A percentile compares a stretch with the other conserved stretches of the same genome.
These are phyloP conservation scores for Leptographium lundbergii DNA, from an alignment of 2,329 filamentous ascomycete genomes.

Conservation along the genomic window DNA sequence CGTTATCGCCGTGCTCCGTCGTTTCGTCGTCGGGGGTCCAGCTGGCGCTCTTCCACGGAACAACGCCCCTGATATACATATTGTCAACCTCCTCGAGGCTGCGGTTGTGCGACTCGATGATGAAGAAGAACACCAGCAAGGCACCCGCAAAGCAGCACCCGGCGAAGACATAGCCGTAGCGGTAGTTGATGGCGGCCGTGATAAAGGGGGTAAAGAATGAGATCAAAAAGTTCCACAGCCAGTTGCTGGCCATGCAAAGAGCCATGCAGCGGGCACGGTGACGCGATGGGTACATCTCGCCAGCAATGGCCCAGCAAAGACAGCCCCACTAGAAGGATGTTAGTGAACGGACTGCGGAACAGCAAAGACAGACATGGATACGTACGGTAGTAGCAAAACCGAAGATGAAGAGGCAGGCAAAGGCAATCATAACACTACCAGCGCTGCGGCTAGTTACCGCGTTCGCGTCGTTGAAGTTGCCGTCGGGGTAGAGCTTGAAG, in stretches of 20 bases:
- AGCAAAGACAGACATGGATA: background rate
- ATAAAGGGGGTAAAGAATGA: slow-evolving; percentile 3
- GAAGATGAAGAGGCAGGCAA: slow-evolving; percentile 54
- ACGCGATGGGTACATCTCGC: slow-evolving; percentile 51
- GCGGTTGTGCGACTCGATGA: slow-evolving; percentile 82
- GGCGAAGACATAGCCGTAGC: slow-evolving; percentile 63
- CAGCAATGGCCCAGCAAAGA: slow-evolving; percentile 37
- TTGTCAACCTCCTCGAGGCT: slow-evolving; percentile 68
- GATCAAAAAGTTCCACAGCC: slow-evolving; percentile 16
- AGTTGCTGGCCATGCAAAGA: slow-evolving; percentile 57
- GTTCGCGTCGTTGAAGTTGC: slow-evolving; percentile 37
- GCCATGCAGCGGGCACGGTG: slow-evolving; percentile 50
- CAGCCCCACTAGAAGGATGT: slow-evolving; percentile 39
- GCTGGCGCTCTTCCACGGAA: slow-evolving; percentile 1
- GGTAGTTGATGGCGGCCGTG: slow-evolving; percentile 53
- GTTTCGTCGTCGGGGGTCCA: background rate
- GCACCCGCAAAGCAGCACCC: slow-evolving; percentile 45
- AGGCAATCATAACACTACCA: slow-evolving; percentile 41
- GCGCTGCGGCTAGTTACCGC: slow-evolving; percentile 14
- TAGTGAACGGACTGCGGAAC: background rate
- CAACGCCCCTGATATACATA: slow-evolving; percentile 29
- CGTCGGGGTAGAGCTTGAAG: slow-evolving; percentile 36
- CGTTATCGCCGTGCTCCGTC: background rate
- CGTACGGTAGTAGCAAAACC: slow-evolving; percentile 51
- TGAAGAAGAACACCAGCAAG: slow-evolving; percentile 60